Percentiles rank a stretch among this genome's conserved stretches.
Conservation (phyloP, 345 rosid genomes). For the Eucalyptus globulus region DNA sequence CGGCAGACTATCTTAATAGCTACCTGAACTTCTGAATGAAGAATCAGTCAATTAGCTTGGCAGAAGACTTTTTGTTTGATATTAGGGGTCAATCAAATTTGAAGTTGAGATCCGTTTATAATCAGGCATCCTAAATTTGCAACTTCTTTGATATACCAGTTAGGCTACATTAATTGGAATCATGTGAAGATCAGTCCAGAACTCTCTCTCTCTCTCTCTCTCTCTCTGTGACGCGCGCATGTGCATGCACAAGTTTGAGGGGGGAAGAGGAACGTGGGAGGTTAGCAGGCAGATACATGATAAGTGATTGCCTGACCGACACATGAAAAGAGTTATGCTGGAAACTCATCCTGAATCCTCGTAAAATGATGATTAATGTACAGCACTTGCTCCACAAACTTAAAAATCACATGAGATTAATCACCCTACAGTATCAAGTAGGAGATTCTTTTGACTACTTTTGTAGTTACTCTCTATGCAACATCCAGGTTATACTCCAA, state of each 20-base stretch:
- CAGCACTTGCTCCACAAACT: neutral
- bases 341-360: neutral
- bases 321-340: neutral
- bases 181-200: neutral
- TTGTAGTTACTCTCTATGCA: neutral
- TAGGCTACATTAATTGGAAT: neutral
- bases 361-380: neutral
- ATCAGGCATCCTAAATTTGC: neutral
- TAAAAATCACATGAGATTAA: neutral
- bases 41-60: neutral
- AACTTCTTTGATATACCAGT: neutral
- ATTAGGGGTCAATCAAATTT: neutral
- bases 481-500: constrained; percentile 67
- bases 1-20: neutral
- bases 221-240: neutral
- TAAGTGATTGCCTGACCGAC: neutral
- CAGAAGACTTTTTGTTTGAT: neutral
- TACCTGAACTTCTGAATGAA: neutral
- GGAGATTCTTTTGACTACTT: neutral
- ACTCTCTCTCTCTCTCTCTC: neutral
- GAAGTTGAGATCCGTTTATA: neutral
- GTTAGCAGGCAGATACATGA: neutral
- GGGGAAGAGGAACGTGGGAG: neutral
- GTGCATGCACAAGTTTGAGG: neutral
- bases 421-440: neutral